A percentile compares a stretch with the other conserved stretches of the same genome.
Conservation (phyloP, 495 filamentous ascomycete genomes). For the Penicillium lagena region DNA sequence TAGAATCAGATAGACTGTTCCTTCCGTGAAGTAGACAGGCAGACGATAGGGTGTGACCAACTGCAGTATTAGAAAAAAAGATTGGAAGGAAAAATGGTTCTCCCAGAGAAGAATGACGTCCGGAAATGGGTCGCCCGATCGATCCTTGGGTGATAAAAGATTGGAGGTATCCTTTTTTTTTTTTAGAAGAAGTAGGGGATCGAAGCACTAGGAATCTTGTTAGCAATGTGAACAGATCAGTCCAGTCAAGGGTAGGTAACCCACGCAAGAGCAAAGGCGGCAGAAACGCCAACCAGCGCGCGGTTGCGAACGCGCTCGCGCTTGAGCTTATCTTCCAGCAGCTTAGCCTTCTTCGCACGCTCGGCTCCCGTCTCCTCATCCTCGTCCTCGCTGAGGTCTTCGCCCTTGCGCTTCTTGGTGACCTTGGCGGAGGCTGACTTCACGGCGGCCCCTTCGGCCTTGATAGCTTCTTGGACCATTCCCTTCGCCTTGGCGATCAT, state of each 20-base stretch:
- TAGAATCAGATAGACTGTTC: no score
- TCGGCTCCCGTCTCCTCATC: constrained; percentile 48
- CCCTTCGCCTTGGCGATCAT: constrained; percentile 82
- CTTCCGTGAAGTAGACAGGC: no score
- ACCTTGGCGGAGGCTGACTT: constrained; percentile 40
- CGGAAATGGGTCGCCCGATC: no score
- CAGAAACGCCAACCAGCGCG: constrained; percentile 77
- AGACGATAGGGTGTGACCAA: no score
- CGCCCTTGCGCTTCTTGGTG: constrained; percentile 72
- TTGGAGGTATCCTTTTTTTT: not conserved
- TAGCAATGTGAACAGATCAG: constrained; percentile 6
- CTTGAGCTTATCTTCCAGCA: constrained; percentile 66
- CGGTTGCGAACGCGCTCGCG: constrained; percentile 78
- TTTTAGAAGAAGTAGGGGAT: constrained; percentile 44
- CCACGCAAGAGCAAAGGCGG: constrained; percentile 82
- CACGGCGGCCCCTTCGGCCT: constrained; percentile 27
- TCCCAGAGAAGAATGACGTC: no score
- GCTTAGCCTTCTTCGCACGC: constrained; percentile 66
- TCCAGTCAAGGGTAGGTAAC: constrained; percentile 24
- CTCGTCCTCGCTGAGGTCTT: constrained; percentile 45
- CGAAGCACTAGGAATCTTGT: constrained; percentile 27
- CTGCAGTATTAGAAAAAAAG: no score
- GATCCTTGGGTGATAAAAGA: no score
- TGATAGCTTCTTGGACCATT: constrained; percentile 79
- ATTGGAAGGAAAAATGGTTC: no score